Evolutionary conservation across 306 rosid genomes (phyloP).

Genomic region (Dryas drummondii): DNA sequence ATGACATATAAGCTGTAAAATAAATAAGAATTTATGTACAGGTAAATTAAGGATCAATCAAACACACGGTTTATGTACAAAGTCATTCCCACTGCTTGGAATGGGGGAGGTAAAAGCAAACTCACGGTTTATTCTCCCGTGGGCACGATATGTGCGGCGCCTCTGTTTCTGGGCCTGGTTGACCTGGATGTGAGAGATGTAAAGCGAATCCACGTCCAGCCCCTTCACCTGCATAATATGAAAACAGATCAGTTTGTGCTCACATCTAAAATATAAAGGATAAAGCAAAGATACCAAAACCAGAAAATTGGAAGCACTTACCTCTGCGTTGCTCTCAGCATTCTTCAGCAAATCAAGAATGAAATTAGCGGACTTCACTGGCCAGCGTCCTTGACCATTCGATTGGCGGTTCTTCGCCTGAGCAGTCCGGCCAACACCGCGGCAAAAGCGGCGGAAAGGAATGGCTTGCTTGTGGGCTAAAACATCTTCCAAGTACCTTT

Average conservation of each 20-base stretch:
- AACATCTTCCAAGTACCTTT: constrained; percentile 83
- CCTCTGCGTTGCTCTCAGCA: constrained; percentile 91
- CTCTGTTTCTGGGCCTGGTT: constrained; percentile 88
- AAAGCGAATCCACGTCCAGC: constrained; percentile 75
- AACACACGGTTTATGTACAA: neutral
- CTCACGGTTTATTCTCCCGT: constrained; percentile 88
- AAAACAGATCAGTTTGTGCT: neutral
- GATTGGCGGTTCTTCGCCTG: constrained; percentile 89
- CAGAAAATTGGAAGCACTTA: constrained; percentile 5
- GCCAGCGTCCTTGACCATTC: constrained; percentile 96
- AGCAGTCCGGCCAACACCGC: constrained; percentile 88
- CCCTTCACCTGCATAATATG: constrained; percentile 62
- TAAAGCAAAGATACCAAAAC: neutral
- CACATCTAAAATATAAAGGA: neutral
- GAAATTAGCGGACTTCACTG: constrained; percentile 75
- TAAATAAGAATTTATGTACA: neutral
- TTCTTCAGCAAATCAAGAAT: constrained; percentile 86
- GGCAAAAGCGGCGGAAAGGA: constrained; percentile 77
- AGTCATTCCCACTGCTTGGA: neutral
- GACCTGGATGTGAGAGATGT: constrained; percentile 79
- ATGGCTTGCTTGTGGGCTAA: constrained; percentile 90
- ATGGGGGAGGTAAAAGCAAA: neutral
- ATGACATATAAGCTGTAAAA: constrained; percentile 80
- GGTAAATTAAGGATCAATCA: neutral
- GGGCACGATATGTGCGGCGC: constrained; percentile 86